Evolutionary conservation across 2,329 filamentous ascomycete genomes (phyloP), one percentile per base, ranked within the genome.

Genomic region (Aspergillus sp.): DNA sequence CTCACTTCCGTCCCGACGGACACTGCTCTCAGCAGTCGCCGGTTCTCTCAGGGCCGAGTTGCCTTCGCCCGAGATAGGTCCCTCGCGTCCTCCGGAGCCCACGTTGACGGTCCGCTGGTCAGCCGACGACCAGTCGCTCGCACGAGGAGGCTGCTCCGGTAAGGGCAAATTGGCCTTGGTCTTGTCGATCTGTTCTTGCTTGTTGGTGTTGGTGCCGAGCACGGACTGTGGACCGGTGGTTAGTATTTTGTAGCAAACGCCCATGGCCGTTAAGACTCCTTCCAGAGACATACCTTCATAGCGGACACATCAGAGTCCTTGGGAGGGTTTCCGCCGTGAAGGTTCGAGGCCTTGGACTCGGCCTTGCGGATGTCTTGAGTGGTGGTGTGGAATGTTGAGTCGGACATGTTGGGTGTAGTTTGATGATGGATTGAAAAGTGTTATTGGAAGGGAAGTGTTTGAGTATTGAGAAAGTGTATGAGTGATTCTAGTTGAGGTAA

Each of bases 71-170:
- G 83, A 81, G 43, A 85, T 72, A 56, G 81, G 78, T 48, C 76
- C 80, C 59, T 81, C 69, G 1, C 78, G 61, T 49, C 79, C 72
- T 17, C 87, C 87, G 32, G 85, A 83, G 58, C 87, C 87, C 45
- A 89, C 84, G 66, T 89, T 88, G 66, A 89, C 85, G 51, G 76
- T 89, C 57, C 82, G 76, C 29, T 79, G 79, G 64, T 93, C 88
- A 47, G 81, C 78, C 0, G 87, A 89, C 69, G 92, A 85, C 81
- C 85, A 91, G 78, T 94, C 89, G 4, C 88, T 88, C n/a, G 84
- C 75, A n/a, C 74, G 76, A 1, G 88, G 88, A 19, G 89, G 89
- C 60, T 92, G 80, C 2, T 93, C 88, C 16, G 89, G 90, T 47
- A 92, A 83, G 47, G 88, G 88, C 29, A 95, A 85, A 73, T 91